Evolutionary conservation across 768 basidiomycete species (phyloP).

Genomic region (Lyophyllum atratum): DNA sequence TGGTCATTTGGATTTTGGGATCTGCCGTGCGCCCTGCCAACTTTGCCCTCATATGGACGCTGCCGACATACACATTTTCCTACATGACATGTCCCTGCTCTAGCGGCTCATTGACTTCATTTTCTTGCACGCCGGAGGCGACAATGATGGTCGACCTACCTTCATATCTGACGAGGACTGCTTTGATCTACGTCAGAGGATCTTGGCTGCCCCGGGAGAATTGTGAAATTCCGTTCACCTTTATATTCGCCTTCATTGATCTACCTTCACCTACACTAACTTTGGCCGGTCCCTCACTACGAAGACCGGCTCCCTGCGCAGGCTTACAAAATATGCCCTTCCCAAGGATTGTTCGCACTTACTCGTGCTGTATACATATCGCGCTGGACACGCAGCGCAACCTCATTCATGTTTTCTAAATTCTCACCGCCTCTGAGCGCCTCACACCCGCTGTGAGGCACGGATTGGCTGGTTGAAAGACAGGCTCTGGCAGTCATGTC

Average conservation of each 20-base stretch:
- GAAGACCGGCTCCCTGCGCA: background rate
- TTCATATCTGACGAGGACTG: background rate
- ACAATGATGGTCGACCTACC: background rate
- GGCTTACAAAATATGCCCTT: conserved; percentile 14
- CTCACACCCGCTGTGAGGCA: conserved; percentile 8
- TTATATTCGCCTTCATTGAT: too few relatives aligned
- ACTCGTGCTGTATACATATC: conserved; percentile 28
- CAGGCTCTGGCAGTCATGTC: background rate
- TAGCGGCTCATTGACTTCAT: background rate
- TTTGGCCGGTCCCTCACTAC: background rate
- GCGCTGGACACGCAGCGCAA: conserved; percentile 21
- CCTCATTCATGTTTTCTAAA: conserved; percentile 13
- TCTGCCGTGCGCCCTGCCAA: background rate
- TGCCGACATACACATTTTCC: background rate
- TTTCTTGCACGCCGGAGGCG: background rate
- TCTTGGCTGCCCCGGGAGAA: background rate
- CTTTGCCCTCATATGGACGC: background rate
- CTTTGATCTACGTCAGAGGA: background rate
- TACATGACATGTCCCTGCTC: too few relatives aligned
- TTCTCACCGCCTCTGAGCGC: too few relatives aligned
- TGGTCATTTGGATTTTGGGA: background rate
- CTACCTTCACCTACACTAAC: background rate
- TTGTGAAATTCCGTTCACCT: background rate
- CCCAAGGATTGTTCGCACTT: conserved; percentile 30
- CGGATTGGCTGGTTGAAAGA: conserved; percentile 30